Percentiles rank a stretch among this genome's conserved stretches.
Conservation (phyloP, 2,329 filamentous ascomycete species). For the Paraphoma chrysanthemicola region DNA sequence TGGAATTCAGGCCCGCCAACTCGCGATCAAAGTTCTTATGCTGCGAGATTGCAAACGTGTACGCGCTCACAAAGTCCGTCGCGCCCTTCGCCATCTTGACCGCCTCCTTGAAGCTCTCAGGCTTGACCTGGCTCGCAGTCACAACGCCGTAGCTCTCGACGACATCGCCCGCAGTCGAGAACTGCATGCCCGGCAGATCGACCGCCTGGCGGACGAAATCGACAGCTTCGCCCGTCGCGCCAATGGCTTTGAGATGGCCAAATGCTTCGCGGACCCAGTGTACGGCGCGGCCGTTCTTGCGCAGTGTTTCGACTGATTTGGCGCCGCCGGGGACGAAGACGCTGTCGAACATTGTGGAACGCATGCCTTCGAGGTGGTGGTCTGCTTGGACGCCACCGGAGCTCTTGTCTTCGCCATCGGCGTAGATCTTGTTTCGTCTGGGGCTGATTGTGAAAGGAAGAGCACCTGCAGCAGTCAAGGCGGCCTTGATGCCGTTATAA, state of each 20-base stretch:
- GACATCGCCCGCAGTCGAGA: slow-evolving; percentile 59
- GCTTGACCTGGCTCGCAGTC: slow-evolving; percentile 63
- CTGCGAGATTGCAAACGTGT: slow-evolving; percentile 72
- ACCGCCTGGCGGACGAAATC: slow-evolving; percentile 63
- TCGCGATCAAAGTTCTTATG: slow-evolving; percentile 80
- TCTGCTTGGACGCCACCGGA: slow-evolving; percentile 69
- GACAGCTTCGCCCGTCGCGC: slow-evolving; percentile 75
- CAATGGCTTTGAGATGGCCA: slow-evolving; percentile 81
- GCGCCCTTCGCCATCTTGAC: slow-evolving; percentile 71
- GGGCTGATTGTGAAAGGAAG: slow-evolving; percentile 76
- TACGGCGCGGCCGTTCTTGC: slow-evolving; percentile 73
- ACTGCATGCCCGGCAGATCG: slow-evolving; percentile 56
- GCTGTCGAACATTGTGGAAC: slow-evolving; percentile 82
- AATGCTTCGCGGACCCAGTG: slow-evolving; percentile 84
- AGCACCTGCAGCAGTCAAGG: slow-evolving; percentile 67
- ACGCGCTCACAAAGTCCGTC: slow-evolving; percentile 73
- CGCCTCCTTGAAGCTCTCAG: slow-evolving; percentile 67
- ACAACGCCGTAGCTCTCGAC: slow-evolving; percentile 80
- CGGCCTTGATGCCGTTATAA: slow-evolving; percentile 70
- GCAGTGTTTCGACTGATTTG: slow-evolving; percentile 67
- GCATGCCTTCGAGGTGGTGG: slow-evolving; percentile 80
- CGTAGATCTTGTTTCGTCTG: slow-evolving; percentile 69
- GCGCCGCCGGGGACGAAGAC: slow-evolving; percentile 77
- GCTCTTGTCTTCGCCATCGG: slow-evolving; percentile 63
- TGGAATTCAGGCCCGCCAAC: slow-evolving; percentile 69